These are phyloP conservation scores for Colletotrichum acutatum DNA, from an alignment of 2,329 filamentous ascomycete genomes.

Conservation along the genomic window DNA sequence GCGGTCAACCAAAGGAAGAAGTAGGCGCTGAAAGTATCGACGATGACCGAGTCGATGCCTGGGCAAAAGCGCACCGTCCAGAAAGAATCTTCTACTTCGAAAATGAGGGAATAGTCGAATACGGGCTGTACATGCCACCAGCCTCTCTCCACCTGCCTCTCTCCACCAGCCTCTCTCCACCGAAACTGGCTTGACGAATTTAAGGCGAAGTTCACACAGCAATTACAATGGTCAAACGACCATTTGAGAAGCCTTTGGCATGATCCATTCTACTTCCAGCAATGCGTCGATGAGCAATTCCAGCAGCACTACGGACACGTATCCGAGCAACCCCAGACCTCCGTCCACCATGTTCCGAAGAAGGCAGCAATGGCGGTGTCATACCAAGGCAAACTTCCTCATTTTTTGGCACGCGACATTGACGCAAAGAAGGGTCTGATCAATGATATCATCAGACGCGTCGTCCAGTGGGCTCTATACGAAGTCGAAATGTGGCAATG, in stretches of 20 bases:
- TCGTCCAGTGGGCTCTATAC: background rate
- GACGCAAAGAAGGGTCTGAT: slow-evolving; percentile 21
- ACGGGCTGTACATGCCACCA: background rate
- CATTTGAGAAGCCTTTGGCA: background rate
- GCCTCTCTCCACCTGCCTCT: background rate
- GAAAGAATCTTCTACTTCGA: background rate
- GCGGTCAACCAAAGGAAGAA: background rate
- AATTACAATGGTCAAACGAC: background rate
- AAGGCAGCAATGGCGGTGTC: background rate
- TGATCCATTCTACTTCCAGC: background rate
- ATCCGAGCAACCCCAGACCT: background rate
- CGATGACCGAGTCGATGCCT: background rate
- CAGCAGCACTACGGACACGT: slow-evolving; percentile 1
- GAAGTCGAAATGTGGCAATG: slow-evolving; percentile 4
- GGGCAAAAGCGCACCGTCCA: background rate
- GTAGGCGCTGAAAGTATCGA: background rate
- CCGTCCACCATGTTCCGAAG: background rate
- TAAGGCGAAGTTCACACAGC: background rate
- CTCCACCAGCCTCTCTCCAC: background rate
- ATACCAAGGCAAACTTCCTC: background rate
- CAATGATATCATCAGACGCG: slow-evolving; percentile 23
- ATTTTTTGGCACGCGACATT: slow-evolving; percentile 12
- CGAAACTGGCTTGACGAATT: background rate
- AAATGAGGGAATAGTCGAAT: background rate
- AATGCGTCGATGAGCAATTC: background rate